phyloP scores from a whole-genome alignment of 306 rosid species.

The Inga oerstediana region DNA sequence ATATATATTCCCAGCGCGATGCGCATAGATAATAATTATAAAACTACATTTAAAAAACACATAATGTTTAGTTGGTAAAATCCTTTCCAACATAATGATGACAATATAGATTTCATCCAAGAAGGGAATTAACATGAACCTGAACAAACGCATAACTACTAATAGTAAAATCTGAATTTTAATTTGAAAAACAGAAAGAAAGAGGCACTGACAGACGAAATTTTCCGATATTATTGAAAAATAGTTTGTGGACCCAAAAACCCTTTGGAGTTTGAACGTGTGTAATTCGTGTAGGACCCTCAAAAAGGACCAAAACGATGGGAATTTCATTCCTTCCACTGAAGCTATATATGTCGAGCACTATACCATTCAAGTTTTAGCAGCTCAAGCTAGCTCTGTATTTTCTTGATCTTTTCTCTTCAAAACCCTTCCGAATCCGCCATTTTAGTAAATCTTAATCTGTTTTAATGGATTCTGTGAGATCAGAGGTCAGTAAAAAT shows the following conservation, averaged over 20 bases:
- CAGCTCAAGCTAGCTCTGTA: not conserved
- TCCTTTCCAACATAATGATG: not conserved
- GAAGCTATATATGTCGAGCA: not conserved
- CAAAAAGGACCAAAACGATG: not conserved
- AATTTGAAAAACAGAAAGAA: not conserved
- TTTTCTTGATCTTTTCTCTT: not conserved
- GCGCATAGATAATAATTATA: too few species aligned
- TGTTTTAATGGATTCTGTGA: conserved; percentile 25
- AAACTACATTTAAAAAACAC: not conserved
- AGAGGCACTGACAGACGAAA: conserved; percentile 20
- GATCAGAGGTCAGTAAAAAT: not conserved
- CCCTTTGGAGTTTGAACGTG: conserved; percentile 13
- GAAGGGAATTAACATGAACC: conserved; percentile 23
- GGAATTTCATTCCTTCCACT: not conserved
- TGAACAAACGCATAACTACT: conserved; percentile 28
- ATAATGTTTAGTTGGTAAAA: not conserved
- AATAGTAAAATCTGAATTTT: not conserved
- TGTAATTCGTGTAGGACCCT: conserved; percentile 32
- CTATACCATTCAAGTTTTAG: not conserved
- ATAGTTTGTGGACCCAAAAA: not conserved
- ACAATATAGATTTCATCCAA: not conserved
- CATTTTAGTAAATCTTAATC: not conserved
- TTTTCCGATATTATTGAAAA: not conserved
- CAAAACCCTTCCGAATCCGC: not conserved
- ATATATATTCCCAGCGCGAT: not conserved